Evolutionary conservation across 768 basidiomycete genomes (phyloP), one percentile per base, ranked within the genome.

Genomic region (Agaricus sinodeliciosus): DNA sequence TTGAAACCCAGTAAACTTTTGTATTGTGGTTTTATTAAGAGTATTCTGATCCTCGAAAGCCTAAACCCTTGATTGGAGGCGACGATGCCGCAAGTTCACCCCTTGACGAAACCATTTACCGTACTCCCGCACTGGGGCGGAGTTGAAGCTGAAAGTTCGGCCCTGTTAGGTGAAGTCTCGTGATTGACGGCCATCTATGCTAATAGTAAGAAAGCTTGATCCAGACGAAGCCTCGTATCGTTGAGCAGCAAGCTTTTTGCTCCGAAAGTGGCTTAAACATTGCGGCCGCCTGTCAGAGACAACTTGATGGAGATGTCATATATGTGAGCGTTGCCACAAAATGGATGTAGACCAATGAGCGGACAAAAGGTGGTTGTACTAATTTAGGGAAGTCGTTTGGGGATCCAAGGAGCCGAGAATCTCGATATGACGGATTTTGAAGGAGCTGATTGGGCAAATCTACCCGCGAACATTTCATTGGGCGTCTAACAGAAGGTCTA

Each of bases 391-490:
- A n/a, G 43, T 31, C 12, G 26, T 53, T 46, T 45, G 51, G 44
- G 51, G n/a, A 40, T 46, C 37, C 31, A 41, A 41, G 39, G 34
- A 44, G 43, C 43, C 31, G 31, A 6, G 15, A 45, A 53, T 53
- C 51, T 45, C 16, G 51, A 53, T 52, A 22, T 46, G 51, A 40
- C 36, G 5, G 49, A 18, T 28, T 13, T 34, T 41, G 43, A 41
- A 51, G 19, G 49, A 36, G 43, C 43, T 53, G 51, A 35, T 16
- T 48, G 44, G 26, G 44, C 45, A 43, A 7, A 35, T 46, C 51
- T 53, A 53, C 51, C 51, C 51, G 51, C 51, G 51, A 53, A 40
- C 51, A 53, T 53, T 53, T 46, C 36, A 40, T 11, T 45, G 27
- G 11, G 31, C 31, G 31, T 11, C 11, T 40, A 9, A 12, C 40